These are phyloP conservation scores for Botrytis fragariae DNA, from an alignment of 2,329 filamentous ascomycete species.

Conservation along the genomic window DNA sequence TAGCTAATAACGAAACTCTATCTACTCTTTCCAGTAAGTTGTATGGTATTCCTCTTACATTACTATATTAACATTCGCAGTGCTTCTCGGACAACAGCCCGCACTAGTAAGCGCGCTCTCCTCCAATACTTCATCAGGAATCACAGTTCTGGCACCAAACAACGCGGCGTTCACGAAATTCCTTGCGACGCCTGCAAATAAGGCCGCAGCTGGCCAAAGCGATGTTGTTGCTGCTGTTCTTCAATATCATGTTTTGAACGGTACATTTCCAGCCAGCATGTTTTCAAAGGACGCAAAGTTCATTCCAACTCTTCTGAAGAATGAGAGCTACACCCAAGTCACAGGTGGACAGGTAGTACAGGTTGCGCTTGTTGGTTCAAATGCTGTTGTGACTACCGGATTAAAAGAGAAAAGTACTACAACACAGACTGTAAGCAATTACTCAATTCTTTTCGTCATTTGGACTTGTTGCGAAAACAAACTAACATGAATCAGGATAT, in stretches of 20 bases:
- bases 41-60: neutral
- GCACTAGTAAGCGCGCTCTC: constrained; percentile 6
- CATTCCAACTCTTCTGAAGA: constrained; percentile 45
- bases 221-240: constrained; percentile 41
- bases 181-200: constrained; percentile 38
- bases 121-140: constrained; percentile 10
- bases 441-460: constrained; percentile 33
- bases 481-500: constrained; percentile 42
- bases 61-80: neutral
- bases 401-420: constrained; percentile 32
- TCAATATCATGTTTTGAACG: constrained; percentile 40
- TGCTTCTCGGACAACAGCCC: constrained; percentile 18
- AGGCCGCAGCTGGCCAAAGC: constrained; percentile 38
- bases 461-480: constrained; percentile 43
- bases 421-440: constrained; percentile 44
- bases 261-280: constrained; percentile 32
- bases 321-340: constrained; percentile 47
- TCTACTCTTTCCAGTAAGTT: constrained; percentile 14
- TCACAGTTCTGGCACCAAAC: constrained; percentile 40
- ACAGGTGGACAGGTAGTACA: constrained; percentile 49
- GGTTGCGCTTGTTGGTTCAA: constrained; percentile 18
- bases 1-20: constrained; percentile 3
- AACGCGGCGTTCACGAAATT: constrained; percentile 41
- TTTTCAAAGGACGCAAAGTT: constrained; percentile 42
- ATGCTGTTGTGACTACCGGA: constrained; percentile 14